These are phyloP conservation scores for Fomitopsis schrenkii DNA, from an alignment of 1,284 basidiomycete species.

Conservation along the genomic window DNA sequence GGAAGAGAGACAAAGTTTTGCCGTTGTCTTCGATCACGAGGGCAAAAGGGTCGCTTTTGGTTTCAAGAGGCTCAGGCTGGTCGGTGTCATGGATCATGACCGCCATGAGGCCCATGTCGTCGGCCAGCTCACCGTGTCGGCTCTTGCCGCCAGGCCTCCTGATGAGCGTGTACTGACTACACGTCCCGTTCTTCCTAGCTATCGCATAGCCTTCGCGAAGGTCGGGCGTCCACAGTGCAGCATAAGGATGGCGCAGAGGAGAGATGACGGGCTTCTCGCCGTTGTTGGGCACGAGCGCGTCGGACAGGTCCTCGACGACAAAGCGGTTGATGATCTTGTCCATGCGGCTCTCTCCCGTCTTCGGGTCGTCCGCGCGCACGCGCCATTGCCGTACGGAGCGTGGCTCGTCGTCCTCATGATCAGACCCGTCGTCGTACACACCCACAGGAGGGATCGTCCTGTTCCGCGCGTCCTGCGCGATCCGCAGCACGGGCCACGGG, in stretches of 20 bases:
- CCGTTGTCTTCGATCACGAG: background rate
- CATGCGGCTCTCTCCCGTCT: background rate
- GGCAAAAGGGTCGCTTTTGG: too few species aligned
- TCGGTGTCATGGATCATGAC: background rate
- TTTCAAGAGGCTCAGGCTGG: background rate
- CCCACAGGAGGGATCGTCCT: slow-evolving; percentile 4
- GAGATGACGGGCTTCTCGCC: background rate
- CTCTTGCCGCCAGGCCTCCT: background rate
- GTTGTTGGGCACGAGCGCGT: slow-evolving; percentile 1
- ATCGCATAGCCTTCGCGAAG: background rate
- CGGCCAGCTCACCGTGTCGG: background rate
- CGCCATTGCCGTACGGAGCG: background rate
- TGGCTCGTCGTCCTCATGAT: slow-evolving; percentile 9
- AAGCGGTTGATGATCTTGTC: background rate
- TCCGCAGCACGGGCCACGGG: slow-evolving; percentile 24
- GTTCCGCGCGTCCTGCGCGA: slow-evolving; percentile 2
- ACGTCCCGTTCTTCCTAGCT: background rate
- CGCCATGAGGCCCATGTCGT: background rate
- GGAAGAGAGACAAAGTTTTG: too few species aligned
- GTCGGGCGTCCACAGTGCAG: slow-evolving; percentile 2
- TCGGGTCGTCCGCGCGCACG: background rate
- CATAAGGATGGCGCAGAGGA: slow-evolving; percentile 1
- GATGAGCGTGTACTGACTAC: background rate
- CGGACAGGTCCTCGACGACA: background rate
- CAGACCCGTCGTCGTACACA: slow-evolving; percentile 14